Evolutionary conservation across 1,284 basidiomycete genomes (phyloP), one percentile per base, ranked within the genome.

Genomic region (Jaminaea rosea): DNA sequence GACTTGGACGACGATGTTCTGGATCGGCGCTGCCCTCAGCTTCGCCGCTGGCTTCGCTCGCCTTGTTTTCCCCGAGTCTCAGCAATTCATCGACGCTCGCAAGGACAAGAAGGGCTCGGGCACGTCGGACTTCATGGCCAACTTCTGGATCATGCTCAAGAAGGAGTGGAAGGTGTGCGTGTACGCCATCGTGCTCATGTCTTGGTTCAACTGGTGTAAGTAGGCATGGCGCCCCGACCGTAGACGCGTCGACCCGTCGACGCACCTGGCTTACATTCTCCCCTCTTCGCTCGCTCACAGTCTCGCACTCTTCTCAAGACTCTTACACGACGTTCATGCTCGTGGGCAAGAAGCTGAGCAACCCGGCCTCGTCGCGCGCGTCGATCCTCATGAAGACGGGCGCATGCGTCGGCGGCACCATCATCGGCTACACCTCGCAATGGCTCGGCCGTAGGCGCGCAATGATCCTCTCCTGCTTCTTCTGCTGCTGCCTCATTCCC

Each of bases 291-390:
- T 31, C 28, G 53, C 55, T 52, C 60, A 62, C 50, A 64, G 63
- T 46, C 62, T 52, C 52, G 55, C 64, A 65, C 29, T 32, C 47
- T 2, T 27, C 32, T 1, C 60, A 64, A 39, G 64, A 66, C 23
- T 29, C 17, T 13, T 64, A 64, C 46, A 62, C 62, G 2, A 64
- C 63, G 10, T 60, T 65, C 49, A 58, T 65, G 58, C 50, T 63
- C 3, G 23, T 31, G 27, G 59, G 57, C 11, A 63, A 63, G 39
- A 26, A 27, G 36, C 49, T 63, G 29, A 56, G 57, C 44, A 57
- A 62, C 52, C 23, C 44, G 15, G 55, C 55, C 6, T 52, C 59
- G 8, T 66, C 63, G 10, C 28, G 53, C 7, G 63, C 63, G 1
- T 56, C 57, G 23, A 66, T 66, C 39, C 15, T 63, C 27, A 62